A percentile compares a stretch with the other conserved stretches of the same genome.
These are phyloP conservation scores for Chlorophyllum brunneum DNA, from an alignment of 768 basidiomycete species.

Conservation along the genomic window DNA sequence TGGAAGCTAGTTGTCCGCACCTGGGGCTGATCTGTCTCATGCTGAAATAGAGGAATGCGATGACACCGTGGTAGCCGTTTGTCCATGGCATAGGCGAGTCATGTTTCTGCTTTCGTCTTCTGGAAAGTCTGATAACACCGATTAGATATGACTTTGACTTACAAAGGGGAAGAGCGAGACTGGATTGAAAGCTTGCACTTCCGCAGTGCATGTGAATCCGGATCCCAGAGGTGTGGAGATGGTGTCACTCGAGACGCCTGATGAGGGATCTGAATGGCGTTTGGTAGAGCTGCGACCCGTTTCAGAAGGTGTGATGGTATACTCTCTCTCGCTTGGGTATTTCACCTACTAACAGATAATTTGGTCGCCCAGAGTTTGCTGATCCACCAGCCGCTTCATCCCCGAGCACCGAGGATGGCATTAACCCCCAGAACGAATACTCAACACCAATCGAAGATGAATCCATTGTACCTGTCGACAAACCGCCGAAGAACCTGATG, in stretches of 20 bases:
- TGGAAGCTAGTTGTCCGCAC: slow-evolving; percentile 81
- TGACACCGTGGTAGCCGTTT: slow-evolving; percentile 57
- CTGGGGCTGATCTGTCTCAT: slow-evolving; percentile 79
- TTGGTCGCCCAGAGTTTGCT: slow-evolving; percentile 47
- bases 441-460: slow-evolving; percentile 27
- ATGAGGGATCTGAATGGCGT: slow-evolving; percentile 50
- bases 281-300: slow-evolving; percentile 68
- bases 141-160: slow-evolving; percentile 72
- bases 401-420: slow-evolving; percentile 7
- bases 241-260: slow-evolving; percentile 61
- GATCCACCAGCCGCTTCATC: slow-evolving; percentile 50
- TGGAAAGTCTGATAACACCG: neutral
- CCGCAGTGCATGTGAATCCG: slow-evolving; percentile 46
- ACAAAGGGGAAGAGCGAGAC: slow-evolving; percentile 66
- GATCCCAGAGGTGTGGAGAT: slow-evolving; percentile 36
- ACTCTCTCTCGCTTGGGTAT: neutral
- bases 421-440: slow-evolving; percentile 9
- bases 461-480: slow-evolving; percentile 43
- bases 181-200: slow-evolving; percentile 67
- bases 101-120: neutral
- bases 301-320: slow-evolving; percentile 52
- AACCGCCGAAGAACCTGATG: slow-evolving; percentile 64
- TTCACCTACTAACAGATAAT: neutral
- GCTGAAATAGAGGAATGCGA: slow-evolving; percentile 75
- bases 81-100: slow-evolving; percentile 69